Evolutionary conservation across 179 eudicot genomes (phyloP), one percentile per base, ranked within the genome.

Genomic region (Patellifolia procumbens): DNA sequence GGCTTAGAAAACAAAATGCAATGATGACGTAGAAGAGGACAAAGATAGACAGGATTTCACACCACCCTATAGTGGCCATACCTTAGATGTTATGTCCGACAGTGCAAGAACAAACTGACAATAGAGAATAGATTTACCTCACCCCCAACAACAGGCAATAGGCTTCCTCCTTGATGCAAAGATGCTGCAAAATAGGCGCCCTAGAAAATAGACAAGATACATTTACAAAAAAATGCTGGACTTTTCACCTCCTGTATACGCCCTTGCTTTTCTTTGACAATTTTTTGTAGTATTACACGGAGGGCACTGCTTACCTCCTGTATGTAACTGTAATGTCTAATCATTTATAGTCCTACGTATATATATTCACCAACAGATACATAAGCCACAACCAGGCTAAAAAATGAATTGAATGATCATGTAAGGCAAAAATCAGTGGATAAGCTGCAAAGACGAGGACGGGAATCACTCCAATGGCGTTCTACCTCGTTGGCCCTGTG

Each of bases 381-480:
- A 79, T 35, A 51, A 35, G 72, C 74, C 78, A 59, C 76, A 72
- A 63, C 24, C 49, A 53, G 60, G 73, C 61, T 22, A 52, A 80
- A 74, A 42, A 80, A 62, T 80, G 29, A 80, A 80, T 80, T 35
- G 60, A 80, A 80, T 80, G 67, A 62, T 22, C 56, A 39, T 49
- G 72, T 79, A 35, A 61, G 51, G 72, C 48, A 75, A 75, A 69
- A 74, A 35, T 73, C 34, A 49, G 74, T 73, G 71, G 66, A 56
- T 69, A 19, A 62, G 80, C 66, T 71, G 71, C 24, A 45, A 13
- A 35, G 56, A 55, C 51, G 53, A 15, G 28, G 37, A 65, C 42
- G 46, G 46, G 70, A 42, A 39, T 65, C 48, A 55, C 77, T 65
- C 55, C 55, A 48, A 53, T 26, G n/a, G 45, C 74, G 51, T 55